phyloP scores from a whole-genome alignment of 1,139 yeast genomes.

The Sugiyamaella paludigena region DNA sequence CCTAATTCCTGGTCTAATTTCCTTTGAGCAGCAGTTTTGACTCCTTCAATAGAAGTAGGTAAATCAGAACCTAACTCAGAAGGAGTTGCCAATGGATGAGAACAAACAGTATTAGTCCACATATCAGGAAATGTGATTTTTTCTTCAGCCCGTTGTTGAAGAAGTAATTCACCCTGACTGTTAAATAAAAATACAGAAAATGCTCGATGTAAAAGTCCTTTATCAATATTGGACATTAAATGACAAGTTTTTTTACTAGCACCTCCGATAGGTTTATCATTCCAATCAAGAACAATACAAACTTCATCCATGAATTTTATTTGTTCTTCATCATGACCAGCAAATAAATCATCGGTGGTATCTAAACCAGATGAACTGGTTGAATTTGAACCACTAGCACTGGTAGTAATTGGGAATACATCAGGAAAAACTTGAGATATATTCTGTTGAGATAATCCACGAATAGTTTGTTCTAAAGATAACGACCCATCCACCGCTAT shows the following conservation, averaged over 20 bases:
- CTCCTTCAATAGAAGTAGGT: constrained; percentile 68
- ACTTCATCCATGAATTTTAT: constrained; percentile 93
- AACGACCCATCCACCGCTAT: background rate
- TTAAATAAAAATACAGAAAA: constrained; percentile 91
- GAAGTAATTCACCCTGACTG: constrained; percentile 66
- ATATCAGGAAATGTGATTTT: constrained; percentile 92
- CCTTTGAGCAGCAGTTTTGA: constrained; percentile 84
- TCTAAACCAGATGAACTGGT: constrained; percentile 18
- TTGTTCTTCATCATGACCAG: constrained; percentile 92
- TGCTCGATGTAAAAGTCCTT: constrained; percentile 89
- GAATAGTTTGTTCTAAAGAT: constrained; percentile 13
- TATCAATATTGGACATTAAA: constrained; percentile 78
- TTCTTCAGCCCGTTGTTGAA: constrained; percentile 94
- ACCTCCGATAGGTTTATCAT: constrained; percentile 86
- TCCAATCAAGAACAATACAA: constrained; percentile 86
- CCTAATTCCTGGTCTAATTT: constrained; percentile 93
- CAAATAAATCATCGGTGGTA: constrained; percentile 45
- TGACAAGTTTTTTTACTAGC: constrained; percentile 94
- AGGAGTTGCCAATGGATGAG: constrained; percentile 88
- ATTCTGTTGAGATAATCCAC: constrained; percentile 16
- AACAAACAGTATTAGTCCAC: constrained; percentile 99
- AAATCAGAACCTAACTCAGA: constrained; percentile 71
- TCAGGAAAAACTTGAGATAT: constrained; percentile 20
- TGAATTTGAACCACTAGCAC: constrained; percentile 1
- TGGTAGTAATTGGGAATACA: constrained; percentile 17